A percentile compares a stretch with the other conserved stretches of the same genome.
phyloP scores from a whole-genome alignment of 78 protist species.

The Diacronema lutheri region DNA sequence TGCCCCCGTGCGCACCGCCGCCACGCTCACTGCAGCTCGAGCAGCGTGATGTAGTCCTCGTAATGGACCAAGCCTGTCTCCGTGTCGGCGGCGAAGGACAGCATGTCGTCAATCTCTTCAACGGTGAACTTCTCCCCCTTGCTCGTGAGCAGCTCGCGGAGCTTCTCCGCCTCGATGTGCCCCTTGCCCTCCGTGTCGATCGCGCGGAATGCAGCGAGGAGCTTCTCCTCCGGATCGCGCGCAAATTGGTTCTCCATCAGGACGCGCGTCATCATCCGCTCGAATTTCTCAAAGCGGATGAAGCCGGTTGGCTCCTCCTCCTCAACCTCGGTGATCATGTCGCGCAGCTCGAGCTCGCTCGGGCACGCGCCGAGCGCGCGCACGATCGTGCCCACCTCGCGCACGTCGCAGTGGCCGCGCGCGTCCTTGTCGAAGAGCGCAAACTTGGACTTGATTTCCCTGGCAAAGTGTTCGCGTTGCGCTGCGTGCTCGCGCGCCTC shows the following conservation, averaged over 20 bases:
- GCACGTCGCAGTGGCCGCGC: conserved; percentile 37
- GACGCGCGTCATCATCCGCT: conserved; percentile 1
- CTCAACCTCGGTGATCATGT: conserved; percentile 34
- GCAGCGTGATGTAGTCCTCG: conserved; percentile 30
- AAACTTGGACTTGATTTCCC: conserved; percentile 3
- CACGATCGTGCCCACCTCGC: conserved; percentile 51
- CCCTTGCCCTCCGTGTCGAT: conserved; percentile 34
- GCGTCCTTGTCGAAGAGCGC: conserved; percentile 30
- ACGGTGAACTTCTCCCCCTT: background rate
- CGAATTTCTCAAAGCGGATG: conserved; percentile 10
- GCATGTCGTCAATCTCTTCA: conserved; percentile 16
- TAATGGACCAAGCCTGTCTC: conserved; percentile 12
- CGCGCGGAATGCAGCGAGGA: background rate
- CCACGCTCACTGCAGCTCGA: too few species aligned
- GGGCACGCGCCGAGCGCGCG: conserved; percentile 38
- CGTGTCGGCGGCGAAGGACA: conserved; percentile 18
- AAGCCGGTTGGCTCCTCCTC: conserved; percentile 33
- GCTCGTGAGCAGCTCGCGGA: conserved; percentile 13
- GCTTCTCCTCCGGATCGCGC: background rate
- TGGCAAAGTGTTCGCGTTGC: too few species aligned
- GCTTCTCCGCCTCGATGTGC: conserved; percentile 11
- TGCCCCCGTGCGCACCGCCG: too few species aligned
- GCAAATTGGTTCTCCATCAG: background rate
- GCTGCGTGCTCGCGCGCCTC: too few species aligned
- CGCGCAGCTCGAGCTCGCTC: conserved; percentile 4